A percentile compares a stretch with the other conserved stretches of the same genome.
These are phyloP conservation scores for Zoysia matrella DNA, from an alignment of 202 grass and related monocot species.

Conservation along the genomic window DNA sequence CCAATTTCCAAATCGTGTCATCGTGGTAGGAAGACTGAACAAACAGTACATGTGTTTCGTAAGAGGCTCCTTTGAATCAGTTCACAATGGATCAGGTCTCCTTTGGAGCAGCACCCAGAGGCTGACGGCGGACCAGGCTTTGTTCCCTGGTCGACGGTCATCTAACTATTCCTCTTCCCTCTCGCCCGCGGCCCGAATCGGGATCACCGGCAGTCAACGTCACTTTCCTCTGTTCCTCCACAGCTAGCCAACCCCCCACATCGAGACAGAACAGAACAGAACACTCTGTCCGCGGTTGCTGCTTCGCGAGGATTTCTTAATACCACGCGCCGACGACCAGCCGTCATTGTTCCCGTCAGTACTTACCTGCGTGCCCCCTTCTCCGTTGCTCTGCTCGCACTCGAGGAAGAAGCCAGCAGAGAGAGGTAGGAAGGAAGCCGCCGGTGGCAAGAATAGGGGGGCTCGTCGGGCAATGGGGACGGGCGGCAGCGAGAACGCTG, in stretches of 20 bases:
- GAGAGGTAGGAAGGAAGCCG: neutral
- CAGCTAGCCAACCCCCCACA: constrained; percentile 25
- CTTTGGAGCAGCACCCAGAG: constrained; percentile 1
- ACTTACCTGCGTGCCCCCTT: neutral
- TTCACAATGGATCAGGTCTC: constrained; percentile 11
- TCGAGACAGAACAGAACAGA: neutral
- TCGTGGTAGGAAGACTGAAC: no score
- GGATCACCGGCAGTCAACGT: no score
- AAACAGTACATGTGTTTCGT: no score
- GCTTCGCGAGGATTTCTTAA: neutral
- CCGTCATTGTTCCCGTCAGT: constrained; percentile 41
- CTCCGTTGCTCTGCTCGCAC: constrained; percentile 11
- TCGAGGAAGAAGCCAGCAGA: neutral
- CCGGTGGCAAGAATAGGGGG: neutral
- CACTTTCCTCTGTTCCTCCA: constrained; percentile 17
- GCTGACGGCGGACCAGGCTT: constrained; percentile 43
- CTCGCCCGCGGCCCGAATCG: neutral
- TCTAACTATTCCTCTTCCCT: constrained; percentile 44
- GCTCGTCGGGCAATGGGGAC: constrained; percentile 56
- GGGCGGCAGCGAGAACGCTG: constrained; percentile 1
- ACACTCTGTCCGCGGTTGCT: constrained; percentile 17
- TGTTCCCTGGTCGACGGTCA: constrained; percentile 49
- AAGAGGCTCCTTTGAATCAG: no score
- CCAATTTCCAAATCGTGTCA: no score
- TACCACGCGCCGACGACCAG: constrained; percentile 15